Percentiles rank a stretch among this genome's conserved stretches.
Conservation (phyloP, 805 yeast genomes). For the Ogataea trehaloabstinens region DNA sequence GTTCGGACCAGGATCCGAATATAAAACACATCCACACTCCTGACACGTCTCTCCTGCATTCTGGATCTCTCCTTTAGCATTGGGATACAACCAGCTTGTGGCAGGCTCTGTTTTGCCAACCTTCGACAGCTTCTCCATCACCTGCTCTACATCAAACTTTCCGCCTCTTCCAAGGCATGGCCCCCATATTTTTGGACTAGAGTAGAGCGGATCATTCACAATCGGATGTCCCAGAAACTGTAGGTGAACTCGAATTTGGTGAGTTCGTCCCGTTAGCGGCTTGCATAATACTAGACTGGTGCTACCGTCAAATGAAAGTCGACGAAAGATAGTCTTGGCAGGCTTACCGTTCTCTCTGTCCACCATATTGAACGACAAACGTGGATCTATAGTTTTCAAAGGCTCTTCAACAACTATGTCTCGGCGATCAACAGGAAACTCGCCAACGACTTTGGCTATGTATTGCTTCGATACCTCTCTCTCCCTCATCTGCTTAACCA, state of each 20-base stretch:
- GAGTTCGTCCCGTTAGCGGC: constrained; percentile 92
- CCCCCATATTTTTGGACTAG: constrained; percentile 83
- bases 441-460: constrained; percentile 83
- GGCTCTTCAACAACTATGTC: constrained; percentile 62
- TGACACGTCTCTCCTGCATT: constrained; percentile 54
- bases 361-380: constrained; percentile 64
- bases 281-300: constrained; percentile 73
- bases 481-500: constrained; percentile 70
- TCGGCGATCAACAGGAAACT: constrained; percentile 63
- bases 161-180: constrained; percentile 61
- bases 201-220: constrained; percentile 88
- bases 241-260: constrained; percentile 90
- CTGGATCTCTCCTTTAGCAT: constrained; percentile 59
- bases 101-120: constrained; percentile 73
- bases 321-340: constrained; percentile 68
- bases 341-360: constrained; percentile 56
- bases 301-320: constrained; percentile 66
- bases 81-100: constrained; percentile 63
- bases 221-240: constrained; percentile 89
- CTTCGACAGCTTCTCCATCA: constrained; percentile 50
- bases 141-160: constrained; percentile 40
- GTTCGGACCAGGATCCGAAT: constrained; percentile 84
- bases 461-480: constrained; percentile 79
- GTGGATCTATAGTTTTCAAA: constrained; percentile 68
- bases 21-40: constrained; percentile 66